Base-by-base conservation (phyloP, 306 rosid genomes). In the Psophocarpus tetragonolobus region DNA sequence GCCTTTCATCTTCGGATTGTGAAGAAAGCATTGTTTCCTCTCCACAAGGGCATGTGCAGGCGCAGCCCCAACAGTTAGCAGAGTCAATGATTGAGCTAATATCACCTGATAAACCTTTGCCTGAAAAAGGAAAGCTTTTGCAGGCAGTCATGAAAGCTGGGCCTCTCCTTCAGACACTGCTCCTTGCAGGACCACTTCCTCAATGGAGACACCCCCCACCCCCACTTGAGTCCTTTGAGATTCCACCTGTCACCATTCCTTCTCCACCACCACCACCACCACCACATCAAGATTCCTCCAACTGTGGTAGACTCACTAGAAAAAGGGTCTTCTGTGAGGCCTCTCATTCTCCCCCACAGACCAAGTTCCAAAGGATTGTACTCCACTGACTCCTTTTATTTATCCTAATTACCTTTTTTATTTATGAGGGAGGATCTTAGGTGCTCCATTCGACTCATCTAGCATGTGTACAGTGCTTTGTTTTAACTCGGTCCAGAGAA, bases 141-240 rank as follows among this genome's bases (percentile, higher is more conserved):
- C 92, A 92, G 82, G 99, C 99, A 5, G 99, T 95, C 39, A 92
- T 93, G 97, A 90, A 95, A 86, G 99, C 99, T 1, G 99, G 99
- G 4, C 98, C 98, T 61, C 85, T 95, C 1, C 98, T 95, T 30
- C 95, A 92, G 74, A 92, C 95, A 8, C 87, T 95, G 27, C 93
- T 95, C 10, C 57, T 95, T 60, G 99, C 99, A 5, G 99, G 99
- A 57, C 99, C 99, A 71, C 93, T 95, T 23, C 99, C 99, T 57
- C 97, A 95, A 62, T 95, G 99, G 99, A 91, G 97, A 74, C 99
- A 95, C 82, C 99, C 99, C 2, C 99, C 99, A 3, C 99, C 99
- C 0, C 96, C 99, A 4, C 89, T 95, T 1, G 94, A 95, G 75
- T 86, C 99, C 41, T 92, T 86, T 50, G 90, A 95, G 78, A 95